phyloP scores from a whole-genome alignment of 495 filamentous ascomycete species.

The Tuber umbilicatum region DNA sequence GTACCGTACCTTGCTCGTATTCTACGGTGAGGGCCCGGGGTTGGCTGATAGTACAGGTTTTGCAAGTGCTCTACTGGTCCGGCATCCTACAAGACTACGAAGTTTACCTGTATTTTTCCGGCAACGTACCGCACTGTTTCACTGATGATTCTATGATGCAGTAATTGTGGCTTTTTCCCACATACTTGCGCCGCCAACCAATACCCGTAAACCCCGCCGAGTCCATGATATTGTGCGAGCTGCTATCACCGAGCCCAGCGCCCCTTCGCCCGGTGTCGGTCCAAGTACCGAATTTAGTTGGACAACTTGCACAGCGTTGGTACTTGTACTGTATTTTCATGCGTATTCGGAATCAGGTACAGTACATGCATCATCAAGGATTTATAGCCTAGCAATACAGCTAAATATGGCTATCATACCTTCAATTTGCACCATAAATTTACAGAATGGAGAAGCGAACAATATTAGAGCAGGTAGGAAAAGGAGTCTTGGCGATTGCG shows the following conservation, averaged over 20 bases:
- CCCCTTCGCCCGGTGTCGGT: neutral
- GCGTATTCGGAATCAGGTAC: no score
- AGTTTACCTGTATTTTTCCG: neutral
- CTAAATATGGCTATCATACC: no score
- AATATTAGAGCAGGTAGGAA: no score
- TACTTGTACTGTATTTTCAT: no score
- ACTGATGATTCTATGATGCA: neutral
- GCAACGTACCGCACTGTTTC: neutral
- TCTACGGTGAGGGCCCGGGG: no score
- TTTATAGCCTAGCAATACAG: no score
- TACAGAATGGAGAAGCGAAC: no score
- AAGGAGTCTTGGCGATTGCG: no score
- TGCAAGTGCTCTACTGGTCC: neutral
- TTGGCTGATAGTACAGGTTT: neutral
- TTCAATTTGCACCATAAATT: no score
- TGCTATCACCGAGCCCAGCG: neutral
- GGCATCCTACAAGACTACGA: neutral
- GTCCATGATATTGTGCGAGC: neutral
- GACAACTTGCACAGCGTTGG: neutral
- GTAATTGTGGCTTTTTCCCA: neutral
- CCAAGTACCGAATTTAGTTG: no score
- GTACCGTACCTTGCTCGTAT: no score
- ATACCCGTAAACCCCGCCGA: neutral
- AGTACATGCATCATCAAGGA: no score
- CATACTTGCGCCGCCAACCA: neutral